A percentile compares a stretch with the other conserved stretches of the same genome.
These are phyloP conservation scores for Basipetospora chlamydospora DNA, from an alignment of 2,329 filamentous ascomycete genomes.

Conservation along the genomic window DNA sequence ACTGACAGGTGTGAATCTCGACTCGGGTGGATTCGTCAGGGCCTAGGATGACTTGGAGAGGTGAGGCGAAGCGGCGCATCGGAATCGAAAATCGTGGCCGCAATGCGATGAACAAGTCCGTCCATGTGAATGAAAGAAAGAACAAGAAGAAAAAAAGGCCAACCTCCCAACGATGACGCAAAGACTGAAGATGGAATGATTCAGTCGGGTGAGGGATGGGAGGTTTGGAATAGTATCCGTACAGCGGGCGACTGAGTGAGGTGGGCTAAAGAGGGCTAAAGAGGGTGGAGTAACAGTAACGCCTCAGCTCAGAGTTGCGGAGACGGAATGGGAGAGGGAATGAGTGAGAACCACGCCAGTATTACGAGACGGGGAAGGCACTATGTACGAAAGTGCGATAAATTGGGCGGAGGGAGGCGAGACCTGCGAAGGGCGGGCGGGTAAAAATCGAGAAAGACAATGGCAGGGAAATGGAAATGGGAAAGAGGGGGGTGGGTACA, in stretches of 20 bases:
- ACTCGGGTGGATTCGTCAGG: not conserved
- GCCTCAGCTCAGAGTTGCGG: constrained; percentile 2
- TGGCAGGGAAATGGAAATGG: not conserved
- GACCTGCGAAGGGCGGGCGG: constrained; percentile 1
- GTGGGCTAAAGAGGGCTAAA: not conserved
- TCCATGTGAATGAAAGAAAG: not conserved
- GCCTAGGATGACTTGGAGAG: too few species aligned
- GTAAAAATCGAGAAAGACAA: constrained; percentile 2
- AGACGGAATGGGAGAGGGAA: constrained; percentile 1
- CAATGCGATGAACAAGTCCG: not conserved
- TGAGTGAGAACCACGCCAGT: not conserved
- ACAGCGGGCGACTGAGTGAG: too few species aligned
- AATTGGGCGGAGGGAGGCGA: not conserved
- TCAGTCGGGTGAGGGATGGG: too few species aligned
- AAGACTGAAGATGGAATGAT: not conserved
- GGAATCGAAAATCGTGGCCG: too few species aligned
- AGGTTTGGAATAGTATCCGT: too few species aligned
- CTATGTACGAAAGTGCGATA: constrained; percentile 1
- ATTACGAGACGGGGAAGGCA: constrained; percentile 3
- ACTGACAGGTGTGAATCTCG: not conserved
- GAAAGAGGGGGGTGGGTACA: not conserved
- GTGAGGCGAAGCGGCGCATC: too few species aligned
- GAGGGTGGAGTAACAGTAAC: too few species aligned
- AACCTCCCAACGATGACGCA: not conserved
- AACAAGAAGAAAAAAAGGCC: not conserved